Evolutionary conservation across 805 yeast species (phyloP).

Genomic region (Lipomyces sp.): DNA sequence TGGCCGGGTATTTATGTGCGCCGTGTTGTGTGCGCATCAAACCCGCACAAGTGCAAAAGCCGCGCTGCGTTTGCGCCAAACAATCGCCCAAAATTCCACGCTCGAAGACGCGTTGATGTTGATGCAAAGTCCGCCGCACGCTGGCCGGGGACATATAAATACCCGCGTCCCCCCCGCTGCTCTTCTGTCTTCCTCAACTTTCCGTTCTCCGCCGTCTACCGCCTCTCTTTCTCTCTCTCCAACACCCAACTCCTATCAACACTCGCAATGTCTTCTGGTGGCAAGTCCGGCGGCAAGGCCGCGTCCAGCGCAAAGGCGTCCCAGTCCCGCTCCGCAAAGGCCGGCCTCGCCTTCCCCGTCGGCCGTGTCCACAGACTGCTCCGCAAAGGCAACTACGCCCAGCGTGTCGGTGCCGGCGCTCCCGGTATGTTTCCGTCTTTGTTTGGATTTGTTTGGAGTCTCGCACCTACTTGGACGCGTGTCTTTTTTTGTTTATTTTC

Average conservation of each 20-base stretch:
- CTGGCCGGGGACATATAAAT: too few species aligned
- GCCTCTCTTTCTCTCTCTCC: slow-evolving; percentile 2
- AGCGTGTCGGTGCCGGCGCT: slow-evolving; percentile 99
- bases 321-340: slow-evolving; percentile 97
- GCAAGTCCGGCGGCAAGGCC: slow-evolving; percentile 69
- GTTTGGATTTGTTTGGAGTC: background rate
- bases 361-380: slow-evolving; percentile 97
- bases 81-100: too few species aligned
- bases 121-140: background rate
- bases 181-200: background rate
- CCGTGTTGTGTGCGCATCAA: slow-evolving; percentile 18
- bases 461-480: background rate
- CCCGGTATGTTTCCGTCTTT: slow-evolving; percentile 49
- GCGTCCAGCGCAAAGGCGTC: slow-evolving; percentile 93
- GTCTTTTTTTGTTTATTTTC: background rate
- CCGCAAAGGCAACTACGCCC: slow-evolving; percentile 97
- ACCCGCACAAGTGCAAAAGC: background rate
- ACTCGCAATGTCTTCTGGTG: slow-evolving; percentile 54
- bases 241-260: background rate
- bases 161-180: slow-evolving; percentile 11
- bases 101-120: background rate
- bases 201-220: background rate
- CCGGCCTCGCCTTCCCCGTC: slow-evolving; percentile 98
- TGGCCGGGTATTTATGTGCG: slow-evolving; percentile 20
- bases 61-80: too few species aligned